phyloP scores from a whole-genome alignment of 2,329 filamentous ascomycete genomes.

The Atkinsonella texensis region DNA sequence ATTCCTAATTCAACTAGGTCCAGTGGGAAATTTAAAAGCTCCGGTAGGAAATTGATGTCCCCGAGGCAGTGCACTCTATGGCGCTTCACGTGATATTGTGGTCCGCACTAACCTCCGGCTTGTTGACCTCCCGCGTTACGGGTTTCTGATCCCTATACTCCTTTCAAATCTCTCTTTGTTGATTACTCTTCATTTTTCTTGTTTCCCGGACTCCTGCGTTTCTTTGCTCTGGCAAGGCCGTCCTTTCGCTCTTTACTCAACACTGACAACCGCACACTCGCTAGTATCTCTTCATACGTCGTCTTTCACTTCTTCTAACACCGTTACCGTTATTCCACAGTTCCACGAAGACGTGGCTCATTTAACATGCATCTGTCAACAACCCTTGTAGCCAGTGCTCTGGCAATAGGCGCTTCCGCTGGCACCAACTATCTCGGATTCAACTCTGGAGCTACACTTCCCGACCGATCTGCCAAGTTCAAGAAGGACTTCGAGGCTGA shows the following conservation, averaged over 20 bases:
- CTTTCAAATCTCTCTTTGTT: neutral
- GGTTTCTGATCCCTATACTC: neutral
- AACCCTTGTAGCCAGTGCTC: constrained; percentile 24
- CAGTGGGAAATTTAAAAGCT: too few species aligned
- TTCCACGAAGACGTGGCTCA: neutral
- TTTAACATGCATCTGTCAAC: constrained; percentile 28
- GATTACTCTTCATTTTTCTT: neutral
- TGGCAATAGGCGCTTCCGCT: constrained; percentile 28
- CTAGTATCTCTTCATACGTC: neutral
- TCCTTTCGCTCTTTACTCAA: neutral
- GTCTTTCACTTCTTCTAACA: neutral
- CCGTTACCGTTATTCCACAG: neutral
- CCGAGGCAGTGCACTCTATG: neutral
- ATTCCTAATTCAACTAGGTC: too few species aligned
- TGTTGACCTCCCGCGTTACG: neutral
- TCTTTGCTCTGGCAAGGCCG: neutral
- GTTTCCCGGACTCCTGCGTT: neutral
- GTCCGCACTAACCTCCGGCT: neutral
- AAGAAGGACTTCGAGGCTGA: constrained; percentile 35
- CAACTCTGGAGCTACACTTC: constrained; percentile 36
- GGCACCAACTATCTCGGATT: constrained; percentile 39
- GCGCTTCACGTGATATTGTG: neutral
- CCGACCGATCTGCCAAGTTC: constrained; percentile 39
- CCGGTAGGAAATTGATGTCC: too few species aligned
- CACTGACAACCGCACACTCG: neutral